A percentile compares a stretch with the other conserved stretches of the same genome.
Conservation (phyloP, 2,329 filamentous ascomycete genomes). For the Cladobotryum mycophilum region DNA sequence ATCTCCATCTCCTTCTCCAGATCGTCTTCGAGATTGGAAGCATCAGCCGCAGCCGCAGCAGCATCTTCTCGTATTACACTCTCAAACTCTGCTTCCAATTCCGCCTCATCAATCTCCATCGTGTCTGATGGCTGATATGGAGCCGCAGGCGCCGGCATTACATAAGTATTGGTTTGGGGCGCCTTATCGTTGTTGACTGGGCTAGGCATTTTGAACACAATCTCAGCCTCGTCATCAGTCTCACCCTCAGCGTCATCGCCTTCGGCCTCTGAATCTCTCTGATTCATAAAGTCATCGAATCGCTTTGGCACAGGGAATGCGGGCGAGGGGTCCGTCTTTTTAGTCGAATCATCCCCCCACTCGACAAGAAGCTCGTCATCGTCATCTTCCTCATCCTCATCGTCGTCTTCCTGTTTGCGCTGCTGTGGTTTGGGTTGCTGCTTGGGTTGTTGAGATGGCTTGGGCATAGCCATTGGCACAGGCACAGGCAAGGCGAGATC, state of each 20-base stretch:
- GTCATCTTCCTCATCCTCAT: slow-evolving; percentile 50
- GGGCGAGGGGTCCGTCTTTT: slow-evolving; percentile 41
- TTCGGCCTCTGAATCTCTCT: slow-evolving; percentile 40
- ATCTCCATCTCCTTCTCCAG: slow-evolving; percentile 49
- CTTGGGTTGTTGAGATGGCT: slow-evolving; percentile 13
- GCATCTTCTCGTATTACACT: slow-evolving; percentile 17
- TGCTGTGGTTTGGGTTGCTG: slow-evolving; percentile 25
- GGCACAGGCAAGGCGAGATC: slow-evolving; percentile 28
- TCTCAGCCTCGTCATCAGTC: slow-evolving; percentile 42
- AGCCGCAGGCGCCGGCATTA: neutral
- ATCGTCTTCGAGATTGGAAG: slow-evolving; percentile 30
- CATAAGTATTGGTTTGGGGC: slow-evolving; percentile 13
- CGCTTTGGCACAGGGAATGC: slow-evolving; percentile 41
- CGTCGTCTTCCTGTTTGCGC: slow-evolving; percentile 40
- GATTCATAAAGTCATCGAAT: slow-evolving; percentile 49
- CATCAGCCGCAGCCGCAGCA: slow-evolving; percentile 21
- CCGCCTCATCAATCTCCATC: slow-evolving; percentile 19
- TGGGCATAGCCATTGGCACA: slow-evolving; percentile 22
- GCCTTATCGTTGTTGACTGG: slow-evolving; percentile 33
- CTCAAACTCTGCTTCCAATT: slow-evolving; percentile 30
- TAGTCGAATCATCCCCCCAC: slow-evolving; percentile 37
- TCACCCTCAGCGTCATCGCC: slow-evolving; percentile 44
- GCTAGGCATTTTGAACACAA: slow-evolving; percentile 48
- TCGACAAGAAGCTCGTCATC: slow-evolving; percentile 54
- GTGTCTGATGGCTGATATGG: neutral